These are phyloP conservation scores for Boletus barrowsii DNA, from an alignment of 768 basidiomycete species.

Conservation along the genomic window DNA sequence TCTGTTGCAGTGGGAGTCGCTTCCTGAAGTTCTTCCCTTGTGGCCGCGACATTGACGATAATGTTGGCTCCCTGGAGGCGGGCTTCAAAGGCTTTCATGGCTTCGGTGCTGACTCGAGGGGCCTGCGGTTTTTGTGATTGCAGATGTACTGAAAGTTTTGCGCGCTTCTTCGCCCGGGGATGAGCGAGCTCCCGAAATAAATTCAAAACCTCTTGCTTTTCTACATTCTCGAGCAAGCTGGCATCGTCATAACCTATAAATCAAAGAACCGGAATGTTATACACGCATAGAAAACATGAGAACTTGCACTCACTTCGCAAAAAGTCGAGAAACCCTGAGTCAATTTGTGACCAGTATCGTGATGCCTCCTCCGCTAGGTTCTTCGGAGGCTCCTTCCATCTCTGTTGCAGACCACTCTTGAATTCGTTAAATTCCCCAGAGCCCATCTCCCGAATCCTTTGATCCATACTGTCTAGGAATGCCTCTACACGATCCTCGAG, in stretches of 20 bases:
- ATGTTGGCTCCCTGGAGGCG: conserved; percentile 48
- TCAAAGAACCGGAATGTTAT: neutral
- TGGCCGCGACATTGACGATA: conserved; percentile 47
- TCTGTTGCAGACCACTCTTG: conserved; percentile 70
- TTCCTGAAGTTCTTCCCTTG: conserved; percentile 52
- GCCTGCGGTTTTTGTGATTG: conserved; percentile 62
- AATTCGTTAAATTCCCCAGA: conserved; percentile 76
- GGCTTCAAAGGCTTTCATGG: conserved; percentile 59
- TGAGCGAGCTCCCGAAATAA: conserved; percentile 71
- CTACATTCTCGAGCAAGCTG: conserved; percentile 55
- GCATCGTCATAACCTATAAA: conserved; percentile 71
- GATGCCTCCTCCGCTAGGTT: conserved; percentile 79
- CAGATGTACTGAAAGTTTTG: conserved; percentile 85
- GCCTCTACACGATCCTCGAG: conserved; percentile 87
- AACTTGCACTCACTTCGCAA: conserved; percentile 57
- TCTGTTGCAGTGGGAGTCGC: conserved; percentile 54
- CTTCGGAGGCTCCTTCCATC: conserved; percentile 84
- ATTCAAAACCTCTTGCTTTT: conserved; percentile 69
- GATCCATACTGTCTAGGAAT: conserved; percentile 76
- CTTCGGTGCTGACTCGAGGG: conserved; percentile 60
- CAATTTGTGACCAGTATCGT: conserved; percentile 69
- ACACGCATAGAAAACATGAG: neutral
- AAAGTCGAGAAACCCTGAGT: conserved; percentile 85
- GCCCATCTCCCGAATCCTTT: conserved; percentile 63
- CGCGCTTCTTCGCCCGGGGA: conserved; percentile 61